phyloP scores from a whole-genome alignment of 2,329 filamentous ascomycete genomes.

The Clarireedia monteithiana region DNA sequence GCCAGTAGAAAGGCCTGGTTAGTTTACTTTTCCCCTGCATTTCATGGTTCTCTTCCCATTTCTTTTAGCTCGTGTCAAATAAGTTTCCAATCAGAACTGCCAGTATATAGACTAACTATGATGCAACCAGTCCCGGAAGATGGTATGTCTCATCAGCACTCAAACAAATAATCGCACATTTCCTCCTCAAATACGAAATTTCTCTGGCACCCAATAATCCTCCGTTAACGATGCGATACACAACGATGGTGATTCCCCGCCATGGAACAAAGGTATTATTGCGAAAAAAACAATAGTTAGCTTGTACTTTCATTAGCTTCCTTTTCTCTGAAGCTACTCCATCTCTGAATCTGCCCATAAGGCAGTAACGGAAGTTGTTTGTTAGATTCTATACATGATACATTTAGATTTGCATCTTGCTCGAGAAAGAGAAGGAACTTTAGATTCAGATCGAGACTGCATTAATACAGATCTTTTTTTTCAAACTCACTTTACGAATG shows the following conservation, averaged over 20 bases:
- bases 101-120: neutral
- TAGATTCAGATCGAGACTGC: no score
- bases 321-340: no score
- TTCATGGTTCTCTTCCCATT: neutral
- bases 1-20: neutral
- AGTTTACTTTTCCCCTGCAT: neutral
- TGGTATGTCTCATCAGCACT: neutral
- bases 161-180: neutral
- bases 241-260: neutral
- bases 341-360: no score
- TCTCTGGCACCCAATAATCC: neutral
- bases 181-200: neutral
- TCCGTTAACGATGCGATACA: neutral
- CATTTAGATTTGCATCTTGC: no score
- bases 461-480: no score
- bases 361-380: no score
- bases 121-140: neutral
- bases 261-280: neutral
- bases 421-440: no score
- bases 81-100: neutral
- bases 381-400: no score
- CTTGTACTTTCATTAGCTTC: no score
- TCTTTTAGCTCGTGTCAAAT: neutral
- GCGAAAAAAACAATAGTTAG: no score
- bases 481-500: no score